Evolutionary conservation across 179 eudicot genomes (phyloP).

Genomic region (Vitellaria paradoxa): DNA sequence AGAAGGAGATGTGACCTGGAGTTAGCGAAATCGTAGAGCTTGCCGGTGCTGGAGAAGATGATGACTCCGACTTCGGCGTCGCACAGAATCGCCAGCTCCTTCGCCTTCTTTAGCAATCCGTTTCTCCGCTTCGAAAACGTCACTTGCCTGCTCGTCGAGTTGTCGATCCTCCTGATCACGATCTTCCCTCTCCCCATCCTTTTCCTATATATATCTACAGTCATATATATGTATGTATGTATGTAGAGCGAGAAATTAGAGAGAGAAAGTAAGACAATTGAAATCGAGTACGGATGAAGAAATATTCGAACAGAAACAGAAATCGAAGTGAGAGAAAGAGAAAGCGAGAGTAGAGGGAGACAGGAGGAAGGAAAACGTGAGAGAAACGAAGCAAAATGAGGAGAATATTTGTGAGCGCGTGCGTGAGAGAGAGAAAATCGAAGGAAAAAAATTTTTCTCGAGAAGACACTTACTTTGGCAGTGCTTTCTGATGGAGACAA

Average conservation of each 20-base stretch:
- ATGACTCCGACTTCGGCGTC: slow-evolving; percentile 41
- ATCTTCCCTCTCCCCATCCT: slow-evolving; percentile 44
- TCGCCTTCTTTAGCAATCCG: slow-evolving; percentile 40
- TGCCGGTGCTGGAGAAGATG: slow-evolving; percentile 42
- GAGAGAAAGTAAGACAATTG: background rate
- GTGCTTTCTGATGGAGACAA: slow-evolving; percentile 11
- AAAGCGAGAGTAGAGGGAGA: background rate
- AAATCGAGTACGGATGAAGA: background rate
- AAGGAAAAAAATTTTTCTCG: background rate
- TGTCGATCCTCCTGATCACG: slow-evolving; percentile 40
- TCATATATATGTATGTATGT: background rate
- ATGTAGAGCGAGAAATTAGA: background rate
- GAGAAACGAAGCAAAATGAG: background rate
- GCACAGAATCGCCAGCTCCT: slow-evolving; percentile 39
- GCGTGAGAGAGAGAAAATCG: no score
- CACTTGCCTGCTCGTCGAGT: slow-evolving; percentile 41
- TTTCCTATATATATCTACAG: background rate
- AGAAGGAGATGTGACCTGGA: slow-evolving; percentile 18
- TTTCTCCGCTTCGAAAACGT: slow-evolving; percentile 35
- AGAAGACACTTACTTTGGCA: background rate
- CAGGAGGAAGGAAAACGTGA: background rate
- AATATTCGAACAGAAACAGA: background rate
- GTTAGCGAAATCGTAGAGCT: slow-evolving; percentile 36
- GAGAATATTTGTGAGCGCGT: background rate
- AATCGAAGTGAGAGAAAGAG: background rate